Evolutionary conservation across 2,329 filamentous ascomycete species (phyloP), one percentile per base, ranked within the genome.

Genomic region (Stemphylium vesicarium): DNA sequence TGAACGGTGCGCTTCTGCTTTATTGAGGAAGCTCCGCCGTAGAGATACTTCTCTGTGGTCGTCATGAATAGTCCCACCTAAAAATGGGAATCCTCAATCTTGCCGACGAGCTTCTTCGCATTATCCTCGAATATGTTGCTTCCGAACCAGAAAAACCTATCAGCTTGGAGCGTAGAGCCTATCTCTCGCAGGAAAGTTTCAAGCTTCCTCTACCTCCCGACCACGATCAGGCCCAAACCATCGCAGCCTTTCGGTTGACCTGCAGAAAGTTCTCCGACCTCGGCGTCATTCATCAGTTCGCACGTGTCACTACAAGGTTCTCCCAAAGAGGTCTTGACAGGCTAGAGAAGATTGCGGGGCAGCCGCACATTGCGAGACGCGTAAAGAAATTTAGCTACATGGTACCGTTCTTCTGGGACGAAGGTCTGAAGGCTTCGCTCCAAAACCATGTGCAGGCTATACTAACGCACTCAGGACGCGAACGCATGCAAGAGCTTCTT

Each of bases 351-450:
- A 79, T 85, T 53, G 78, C 82, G 29, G 72, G 74, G 43, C 78
- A 80, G 59, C 74, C 75, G 15, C 79, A 82, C 68, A 75, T 86
- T 16, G 80, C 82, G 13, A 71, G 75, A 48, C 78, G 83, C 66
- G 84, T 85, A 55, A 83, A 82, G 66, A 84, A 85, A 64, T 84
- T 86, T 70, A 84, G 82, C 59, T 86, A 86, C 69, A 79, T 85
- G 72, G 81, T 86, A 50, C 83, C 83, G 4, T 84, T 82, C 64
- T 85, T 85, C 67, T 85, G 84, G 70, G 77, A 79, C 54, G 76
- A 81, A 75, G 81, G 83, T 84, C 42, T 15, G 31, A 33, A 31
- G 12, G 35, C 24, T 42, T 20, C 39, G 18, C 35, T 8, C 18
- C 37, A 7, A 15, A 20, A 41, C 37, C 48, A 13, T 41, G 39